Percentiles rank a stretch among this genome's conserved stretches.
Evolutionary conservation across 2,329 filamentous ascomycete genomes (phyloP).

Genomic region (Penicillium sclerotigenum): DNA sequence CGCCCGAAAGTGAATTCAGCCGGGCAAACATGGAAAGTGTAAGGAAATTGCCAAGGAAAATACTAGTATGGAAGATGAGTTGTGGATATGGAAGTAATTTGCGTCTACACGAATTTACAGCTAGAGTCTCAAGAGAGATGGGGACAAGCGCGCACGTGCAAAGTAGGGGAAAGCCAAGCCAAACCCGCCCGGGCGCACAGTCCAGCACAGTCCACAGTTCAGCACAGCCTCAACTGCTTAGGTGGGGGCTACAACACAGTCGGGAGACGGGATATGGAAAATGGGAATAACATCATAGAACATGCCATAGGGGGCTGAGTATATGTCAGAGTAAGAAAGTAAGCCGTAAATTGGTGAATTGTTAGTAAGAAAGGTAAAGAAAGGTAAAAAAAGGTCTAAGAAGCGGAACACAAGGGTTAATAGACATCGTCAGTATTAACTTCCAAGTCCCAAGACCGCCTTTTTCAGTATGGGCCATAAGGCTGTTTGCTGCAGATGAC

Average conservation of each 20-base stretch:
- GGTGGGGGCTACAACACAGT: background rate
- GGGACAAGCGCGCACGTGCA: background rate
- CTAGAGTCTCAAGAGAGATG: background rate
- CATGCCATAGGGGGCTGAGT: constrained; percentile 1
- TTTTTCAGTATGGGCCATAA: constrained; percentile 6
- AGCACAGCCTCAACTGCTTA: constrained; percentile 4
- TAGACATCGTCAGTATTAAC: background rate
- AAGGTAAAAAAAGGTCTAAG: background rate
- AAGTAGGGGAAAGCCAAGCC: constrained; percentile 1
- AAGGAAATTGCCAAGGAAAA: background rate
- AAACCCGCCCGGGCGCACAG: constrained; percentile 5
- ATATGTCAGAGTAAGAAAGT: background rate
- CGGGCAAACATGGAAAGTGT: background rate
- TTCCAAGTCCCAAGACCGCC: constrained; percentile 2
- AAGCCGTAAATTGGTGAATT: background rate
- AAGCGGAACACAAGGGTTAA: background rate
- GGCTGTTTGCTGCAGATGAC: constrained; percentile 7
- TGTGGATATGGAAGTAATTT: background rate
- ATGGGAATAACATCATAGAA: background rate
- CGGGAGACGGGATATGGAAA: background rate
- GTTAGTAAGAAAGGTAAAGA: too few species aligned
- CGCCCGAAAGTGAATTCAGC: background rate
- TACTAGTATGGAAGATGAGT: background rate
- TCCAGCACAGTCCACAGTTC: constrained; percentile 13
- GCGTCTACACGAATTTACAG: background rate